phyloP scores from a whole-genome alignment of 2,329 filamentous ascomycete species.

The Pseudopithomyces maydicus region DNA sequence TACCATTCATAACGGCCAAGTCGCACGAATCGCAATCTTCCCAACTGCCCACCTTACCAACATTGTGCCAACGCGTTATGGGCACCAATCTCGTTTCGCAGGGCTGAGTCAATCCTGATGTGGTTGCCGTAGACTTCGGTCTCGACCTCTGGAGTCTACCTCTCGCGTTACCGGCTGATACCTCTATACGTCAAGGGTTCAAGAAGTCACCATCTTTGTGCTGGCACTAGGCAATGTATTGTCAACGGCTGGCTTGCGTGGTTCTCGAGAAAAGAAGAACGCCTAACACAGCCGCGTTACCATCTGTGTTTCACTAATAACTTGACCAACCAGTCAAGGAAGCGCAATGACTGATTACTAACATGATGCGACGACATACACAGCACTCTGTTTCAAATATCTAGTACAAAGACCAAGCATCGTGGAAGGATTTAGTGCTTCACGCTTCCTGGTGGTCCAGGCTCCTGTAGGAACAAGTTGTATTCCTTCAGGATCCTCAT shows the following conservation, averaged over 20 bases:
- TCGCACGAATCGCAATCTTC: not conserved
- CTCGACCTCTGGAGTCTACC: not conserved
- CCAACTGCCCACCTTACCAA: not conserved
- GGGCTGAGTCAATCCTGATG: not conserved
- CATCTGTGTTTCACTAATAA: slow-evolving; percentile 7
- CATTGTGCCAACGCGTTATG: not conserved
- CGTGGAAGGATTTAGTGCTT: slow-evolving; percentile 4
- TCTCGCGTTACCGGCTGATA: not conserved
- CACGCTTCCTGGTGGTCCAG: not conserved
- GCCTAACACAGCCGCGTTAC: not conserved
- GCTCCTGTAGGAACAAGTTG: slow-evolving; percentile 1
- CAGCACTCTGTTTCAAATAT: not conserved
- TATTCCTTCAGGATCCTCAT: not conserved
- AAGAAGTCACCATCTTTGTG: no score
- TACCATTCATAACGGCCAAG: not conserved
- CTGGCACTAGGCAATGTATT: no score
- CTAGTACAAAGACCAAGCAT: not conserved
- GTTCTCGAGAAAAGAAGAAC: not conserved
- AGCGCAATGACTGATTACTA: not conserved
- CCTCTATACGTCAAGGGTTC: not conserved
- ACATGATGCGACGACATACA: not conserved
- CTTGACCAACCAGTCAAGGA: not conserved
- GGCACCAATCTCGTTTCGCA: not conserved
- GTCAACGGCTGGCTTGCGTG: no score
- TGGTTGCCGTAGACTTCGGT: not conserved